Conservation (phyloP, 23 red algal species). For the Gracilaria caudata region DNA sequence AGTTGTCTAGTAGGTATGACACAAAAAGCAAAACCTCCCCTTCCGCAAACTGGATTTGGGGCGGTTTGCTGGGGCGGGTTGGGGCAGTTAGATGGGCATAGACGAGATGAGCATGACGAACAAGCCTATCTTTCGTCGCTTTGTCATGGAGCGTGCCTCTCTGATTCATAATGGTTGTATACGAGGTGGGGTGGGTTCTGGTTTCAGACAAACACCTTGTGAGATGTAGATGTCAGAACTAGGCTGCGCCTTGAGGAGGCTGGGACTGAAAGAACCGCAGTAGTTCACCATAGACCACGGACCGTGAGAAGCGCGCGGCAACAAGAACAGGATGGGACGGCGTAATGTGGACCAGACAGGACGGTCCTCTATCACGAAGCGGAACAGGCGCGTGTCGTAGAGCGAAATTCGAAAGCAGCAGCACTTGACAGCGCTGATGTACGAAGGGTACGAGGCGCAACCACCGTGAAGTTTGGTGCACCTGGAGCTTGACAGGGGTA, state of each 20-base stretch:
- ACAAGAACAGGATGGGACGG: not conserved
- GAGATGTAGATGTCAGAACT: not conserved
- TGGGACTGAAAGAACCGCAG: not conserved
- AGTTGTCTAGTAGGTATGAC: not conserved
- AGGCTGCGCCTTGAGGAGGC: not conserved
- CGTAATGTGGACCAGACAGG: not conserved
- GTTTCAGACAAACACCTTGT: not conserved
- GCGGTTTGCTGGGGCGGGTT: not conserved
- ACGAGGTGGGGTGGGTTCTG: not conserved
- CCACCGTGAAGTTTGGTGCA: too few species aligned
- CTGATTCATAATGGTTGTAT: not conserved
- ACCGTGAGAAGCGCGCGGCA: not conserved
- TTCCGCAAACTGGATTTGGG: not conserved
- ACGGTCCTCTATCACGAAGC: not conserved
- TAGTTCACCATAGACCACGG: not conserved
- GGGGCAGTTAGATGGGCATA: not conserved
- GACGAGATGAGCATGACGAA: not conserved
- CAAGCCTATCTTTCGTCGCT: not conserved
- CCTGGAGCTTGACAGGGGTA: too few species aligned
- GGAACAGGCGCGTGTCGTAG: not conserved
- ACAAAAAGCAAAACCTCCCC: conserved; percentile 1
- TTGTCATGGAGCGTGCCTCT: not conserved
- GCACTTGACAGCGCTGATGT: not conserved
- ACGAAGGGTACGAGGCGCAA: not conserved
- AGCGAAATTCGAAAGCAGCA: not conserved